A percentile compares a stretch with the other conserved stretches of the same genome.
Evolutionary conservation across 768 basidiomycete species (phyloP).

Genomic region (Collybia nuda): DNA sequence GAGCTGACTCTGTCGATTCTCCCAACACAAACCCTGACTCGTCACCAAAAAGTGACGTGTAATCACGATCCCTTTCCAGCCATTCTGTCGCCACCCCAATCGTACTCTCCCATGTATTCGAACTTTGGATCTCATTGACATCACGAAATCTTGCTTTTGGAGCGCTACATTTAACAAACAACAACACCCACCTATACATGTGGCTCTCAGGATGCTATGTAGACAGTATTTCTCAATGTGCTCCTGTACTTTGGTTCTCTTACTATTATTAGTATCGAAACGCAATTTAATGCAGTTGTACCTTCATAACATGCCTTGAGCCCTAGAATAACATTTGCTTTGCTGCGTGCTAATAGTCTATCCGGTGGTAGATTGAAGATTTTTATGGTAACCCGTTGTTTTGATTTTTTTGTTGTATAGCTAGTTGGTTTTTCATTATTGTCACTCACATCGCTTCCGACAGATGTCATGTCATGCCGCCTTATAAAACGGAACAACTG

Average conservation of each 20-base stretch:
- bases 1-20: slow-evolving; percentile 11
- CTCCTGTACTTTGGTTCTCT: slow-evolving; percentile 4
- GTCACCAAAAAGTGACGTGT: slow-evolving; percentile 8
- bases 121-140: slow-evolving; percentile 4
- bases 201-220: slow-evolving; percentile 12
- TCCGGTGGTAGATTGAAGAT: no score
- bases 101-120: slow-evolving; percentile 1
- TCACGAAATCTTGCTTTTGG: background rate
- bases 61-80: background rate
- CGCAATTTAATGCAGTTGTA: no score
- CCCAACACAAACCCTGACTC: slow-evolving; percentile 11
- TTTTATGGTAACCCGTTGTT: no score
- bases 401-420: no score
- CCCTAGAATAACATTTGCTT: no score
- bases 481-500: no score
- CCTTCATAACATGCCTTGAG: no score
- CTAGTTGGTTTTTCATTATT: no score
- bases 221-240: slow-evolving; percentile 3
- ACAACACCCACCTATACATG: slow-evolving; percentile 9
- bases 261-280: no score
- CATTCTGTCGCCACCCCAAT: background rate
- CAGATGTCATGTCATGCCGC: no score
- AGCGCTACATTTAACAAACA: slow-evolving; percentile 8
- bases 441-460: no score
- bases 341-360: no score